Base-by-base conservation (phyloP, 441 rosid genomes). In the Adansonia gregorii region DNA sequence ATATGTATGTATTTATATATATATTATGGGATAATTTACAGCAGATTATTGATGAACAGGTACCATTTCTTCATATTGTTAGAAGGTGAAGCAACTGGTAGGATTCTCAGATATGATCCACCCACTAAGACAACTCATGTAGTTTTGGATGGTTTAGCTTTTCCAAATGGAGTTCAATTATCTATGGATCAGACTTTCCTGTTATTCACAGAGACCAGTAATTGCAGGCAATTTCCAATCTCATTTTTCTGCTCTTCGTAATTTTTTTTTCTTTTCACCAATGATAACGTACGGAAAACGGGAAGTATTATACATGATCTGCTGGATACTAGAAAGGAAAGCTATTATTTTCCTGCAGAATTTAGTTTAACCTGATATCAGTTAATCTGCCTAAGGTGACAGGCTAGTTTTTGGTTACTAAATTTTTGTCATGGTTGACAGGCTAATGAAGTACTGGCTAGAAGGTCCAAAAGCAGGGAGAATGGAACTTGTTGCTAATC, bases 81-180 rank as follows among this genome's bases (percentile, higher is more conserved):
- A 76, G 99, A 95, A 87, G 99, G 99, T 81, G 98, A 95, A 88
- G 82, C 97, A 76, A 93, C 97, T 0, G 97, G 99, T 0, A 89
- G 98, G 90, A 87, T 95, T 80, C 90, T 95, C 5, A 88, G 98
- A 81, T 95, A 89, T 85, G 97, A 95, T 79, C 94, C 95, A 76
- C 87, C 92, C 5, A 90, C 98, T 3, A 85, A 86, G 78, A 85
- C 88, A 67, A 90, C 97, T 78, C 97, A 95, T 76, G 64, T 89
- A 64, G 93, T 95, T 68, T 76, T 92, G 63, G 93, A 90, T 78
- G 97, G 95, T 46, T 82, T 95, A 87, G 97, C 97, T 75, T 95
- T 95, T 77, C 99, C 98, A 15, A 95, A 94, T 84, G 99, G 99
- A 51, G 85, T 94, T 3, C 98, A 95, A 35, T 78, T 95, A 27